phyloP scores from a whole-genome alignment of 192 early-diverging fungal genomes.

The Mortierella antarctica region DNA sequence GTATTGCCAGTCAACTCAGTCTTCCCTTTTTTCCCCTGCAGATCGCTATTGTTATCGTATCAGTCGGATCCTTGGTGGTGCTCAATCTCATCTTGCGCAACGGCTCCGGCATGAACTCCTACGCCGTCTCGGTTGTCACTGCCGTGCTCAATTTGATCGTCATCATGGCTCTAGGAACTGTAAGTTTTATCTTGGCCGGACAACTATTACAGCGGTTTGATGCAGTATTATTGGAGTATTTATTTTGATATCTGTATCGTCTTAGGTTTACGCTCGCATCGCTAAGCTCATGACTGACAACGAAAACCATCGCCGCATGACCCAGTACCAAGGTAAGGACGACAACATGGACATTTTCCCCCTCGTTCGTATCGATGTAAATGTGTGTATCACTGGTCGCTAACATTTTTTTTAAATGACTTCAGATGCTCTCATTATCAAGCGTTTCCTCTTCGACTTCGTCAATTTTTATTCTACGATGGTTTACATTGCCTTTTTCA shows the following conservation, averaged over 20 bases:
- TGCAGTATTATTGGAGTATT: not conserved
- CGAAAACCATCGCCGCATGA: slow-evolving; percentile 59
- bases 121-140: slow-evolving; percentile 46
- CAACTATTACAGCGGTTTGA: not conserved
- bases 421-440: slow-evolving; percentile 64
- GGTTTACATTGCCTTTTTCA: slow-evolving; percentile 69
- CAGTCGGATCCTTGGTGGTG: slow-evolving; percentile 50
- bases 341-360: not conserved
- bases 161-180: slow-evolving; percentile 65
- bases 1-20: not conserved
- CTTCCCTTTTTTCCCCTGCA: not conserved
- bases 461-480: slow-evolving; percentile 72
- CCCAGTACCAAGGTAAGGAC: slow-evolving; percentile 56
- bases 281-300: slow-evolving; percentile 54
- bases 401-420: not conserved
- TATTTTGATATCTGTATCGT: not conserved
- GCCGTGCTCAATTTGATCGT: slow-evolving; percentile 61
- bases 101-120: too few species aligned
- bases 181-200: slow-evolving; percentile 28
- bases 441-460: slow-evolving; percentile 69
- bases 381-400: not conserved
- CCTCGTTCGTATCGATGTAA: too few species aligned
- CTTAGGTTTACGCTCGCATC: slow-evolving; percentile 33
- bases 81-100: slow-evolving; percentile 30
- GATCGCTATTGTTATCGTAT: slow-evolving; percentile 59